Evolutionary conservation across 805 yeast genomes (phyloP), one percentile per base, ranked within the genome.

Genomic region (Candida pini): DNA sequence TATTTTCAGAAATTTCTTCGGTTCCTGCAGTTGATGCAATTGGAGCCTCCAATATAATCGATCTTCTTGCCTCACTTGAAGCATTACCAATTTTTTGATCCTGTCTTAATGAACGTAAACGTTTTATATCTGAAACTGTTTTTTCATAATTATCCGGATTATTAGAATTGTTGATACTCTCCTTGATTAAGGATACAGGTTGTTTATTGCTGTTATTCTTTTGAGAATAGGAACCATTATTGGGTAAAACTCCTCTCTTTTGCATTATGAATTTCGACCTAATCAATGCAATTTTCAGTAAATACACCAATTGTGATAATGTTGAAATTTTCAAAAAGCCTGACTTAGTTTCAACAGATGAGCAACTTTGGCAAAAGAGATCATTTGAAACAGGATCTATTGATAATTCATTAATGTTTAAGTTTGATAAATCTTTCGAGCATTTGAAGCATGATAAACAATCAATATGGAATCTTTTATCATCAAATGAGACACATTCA

Each of bases 281-380:
- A 3, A 82, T 74, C 30, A 89, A 65, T 0, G 97, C 97, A 42
- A 92, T 87, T 49, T 84, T 81, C 45, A 89, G 63, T 30, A 92
- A 62, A 53, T 78, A 86, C 14, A 80, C 67, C 51, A 88, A 70
- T 58, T 92, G 97, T 14, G 75, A 59, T 31, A 87, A 69, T 39
- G 78, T 79, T 5, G 86, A 70, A 1, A 88, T 79, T n/a, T 60
- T 49, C 31, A 64, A 69, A 51, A 87, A 79, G 0, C 82, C 88
- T 1, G 63, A 43, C 13, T 60, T 54, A 1, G 76, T 68, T 40
- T 69, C 71, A 2, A 68, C 69, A 3, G 68, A 48, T 0, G 78
- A 71, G 58, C 96, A 88, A 20, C 71, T 66, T 1, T 73, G 63
- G 60, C 96, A 88, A 7, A 73, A 51, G 1, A 81, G 66, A 18